Evolutionary conservation across 2,329 filamentous ascomycete species (phyloP).

Genomic region (Aspergillus pseudonomiae): DNA sequence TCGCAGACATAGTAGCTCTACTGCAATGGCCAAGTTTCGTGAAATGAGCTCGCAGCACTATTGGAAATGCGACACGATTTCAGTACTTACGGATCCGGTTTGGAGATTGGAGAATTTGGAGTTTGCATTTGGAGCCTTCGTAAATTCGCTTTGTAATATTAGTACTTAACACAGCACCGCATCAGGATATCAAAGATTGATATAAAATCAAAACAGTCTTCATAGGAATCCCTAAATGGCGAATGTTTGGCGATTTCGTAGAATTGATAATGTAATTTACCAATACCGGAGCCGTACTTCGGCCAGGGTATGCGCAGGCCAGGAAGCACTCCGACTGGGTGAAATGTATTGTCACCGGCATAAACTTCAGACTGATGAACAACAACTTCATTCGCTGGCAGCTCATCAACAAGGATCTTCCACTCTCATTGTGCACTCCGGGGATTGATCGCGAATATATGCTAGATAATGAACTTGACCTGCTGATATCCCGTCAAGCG

Average conservation of each 20-base stretch:
- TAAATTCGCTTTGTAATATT: slow-evolving; percentile 13
- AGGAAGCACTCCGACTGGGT: background rate
- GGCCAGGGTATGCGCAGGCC: background rate
- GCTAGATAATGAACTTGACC: background rate
- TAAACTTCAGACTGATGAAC: slow-evolving; percentile 1
- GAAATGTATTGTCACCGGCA: slow-evolving; percentile 24
- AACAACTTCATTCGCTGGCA: background rate
- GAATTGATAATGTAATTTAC: background rate
- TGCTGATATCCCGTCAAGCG: background rate
- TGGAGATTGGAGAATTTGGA: slow-evolving; percentile 25
- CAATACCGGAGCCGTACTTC: background rate
- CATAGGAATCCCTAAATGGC: background rate
- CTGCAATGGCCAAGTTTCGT: background rate
- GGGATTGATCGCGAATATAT: background rate
- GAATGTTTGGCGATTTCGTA: background rate
- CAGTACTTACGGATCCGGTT: slow-evolving; percentile 17
- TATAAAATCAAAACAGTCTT: background rate
- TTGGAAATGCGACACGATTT: slow-evolving; percentile 12
- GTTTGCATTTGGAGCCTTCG: slow-evolving; percentile 17
- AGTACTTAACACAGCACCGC: background rate
- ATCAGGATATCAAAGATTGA: background rate
- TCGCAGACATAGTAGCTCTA: slow-evolving; percentile 22
- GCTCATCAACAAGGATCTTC: background rate
- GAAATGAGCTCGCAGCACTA: background rate
- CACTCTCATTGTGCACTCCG: background rate